These are phyloP conservation scores for Baudoinia panamericana DNA, from an alignment of 495 filamentous ascomycete genomes.

Conservation along the genomic window DNA sequence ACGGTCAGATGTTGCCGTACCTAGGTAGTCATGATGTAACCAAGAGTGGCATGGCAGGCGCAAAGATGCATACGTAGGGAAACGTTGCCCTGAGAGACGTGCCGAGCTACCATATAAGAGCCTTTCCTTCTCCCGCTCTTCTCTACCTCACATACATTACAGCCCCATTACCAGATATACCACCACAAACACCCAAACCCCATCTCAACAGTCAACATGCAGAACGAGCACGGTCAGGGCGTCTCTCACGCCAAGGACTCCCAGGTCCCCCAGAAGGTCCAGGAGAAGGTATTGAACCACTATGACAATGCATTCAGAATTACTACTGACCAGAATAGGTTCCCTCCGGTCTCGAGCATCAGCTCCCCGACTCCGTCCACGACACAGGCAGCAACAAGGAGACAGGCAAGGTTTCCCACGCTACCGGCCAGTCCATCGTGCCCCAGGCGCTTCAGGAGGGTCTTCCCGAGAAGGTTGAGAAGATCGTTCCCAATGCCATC, in stretches of 20 bases:
- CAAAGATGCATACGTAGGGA: no score
- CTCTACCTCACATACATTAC: no score
- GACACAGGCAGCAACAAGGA: constrained; percentile 20
- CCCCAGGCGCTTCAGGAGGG: constrained; percentile 24
- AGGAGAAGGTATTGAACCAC: constrained; percentile 23
- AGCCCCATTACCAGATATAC: no score
- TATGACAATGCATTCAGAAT: no score
- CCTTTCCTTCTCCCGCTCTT: no score
- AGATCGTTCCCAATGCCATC: constrained; percentile 23
- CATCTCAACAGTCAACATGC: constrained; percentile 1
- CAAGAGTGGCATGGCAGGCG: no score
- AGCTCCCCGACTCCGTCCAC: constrained; percentile 15
- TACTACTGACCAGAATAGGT: no score
- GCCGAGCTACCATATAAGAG: no score
- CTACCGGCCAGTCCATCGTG: constrained; percentile 21
- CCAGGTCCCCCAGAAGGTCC: constrained; percentile 19
- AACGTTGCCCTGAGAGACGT: no score
- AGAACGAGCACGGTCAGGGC: constrained; percentile 23
- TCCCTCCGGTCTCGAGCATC: constrained; percentile 3
- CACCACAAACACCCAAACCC: not conserved
- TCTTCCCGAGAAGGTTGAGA: constrained; percentile 26
- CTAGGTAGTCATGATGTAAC: no score
- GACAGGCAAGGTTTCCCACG: constrained; percentile 21
- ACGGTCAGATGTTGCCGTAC: no score
- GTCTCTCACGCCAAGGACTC: constrained; percentile 25